phyloP scores from a whole-genome alignment of 2,329 filamentous ascomycete genomes.

The Calonectria hawksworthii region DNA sequence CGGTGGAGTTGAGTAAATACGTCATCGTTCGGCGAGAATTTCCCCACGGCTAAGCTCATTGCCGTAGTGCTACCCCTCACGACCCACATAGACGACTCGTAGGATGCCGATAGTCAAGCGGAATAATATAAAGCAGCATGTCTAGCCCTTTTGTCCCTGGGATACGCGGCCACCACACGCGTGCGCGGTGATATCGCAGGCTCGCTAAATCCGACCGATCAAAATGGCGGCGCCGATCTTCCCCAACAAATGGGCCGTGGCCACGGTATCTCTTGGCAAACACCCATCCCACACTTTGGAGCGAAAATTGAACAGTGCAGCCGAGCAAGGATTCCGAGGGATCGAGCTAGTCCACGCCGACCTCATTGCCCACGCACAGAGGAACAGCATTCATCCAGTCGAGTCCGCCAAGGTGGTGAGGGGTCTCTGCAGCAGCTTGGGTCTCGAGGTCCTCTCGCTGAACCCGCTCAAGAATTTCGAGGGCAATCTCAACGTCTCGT shows the following conservation, averaged over 20 bases:
- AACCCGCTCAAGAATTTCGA: slow-evolving; percentile 8
- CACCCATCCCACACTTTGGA: neutral
- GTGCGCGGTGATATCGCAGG: neutral
- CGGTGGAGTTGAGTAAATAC: too few species aligned
- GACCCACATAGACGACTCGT: neutral
- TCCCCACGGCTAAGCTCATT: neutral
- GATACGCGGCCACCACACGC: neutral
- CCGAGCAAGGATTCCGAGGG: neutral
- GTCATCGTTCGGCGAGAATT: neutral
- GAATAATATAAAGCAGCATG: neutral
- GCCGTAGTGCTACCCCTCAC: neutral
- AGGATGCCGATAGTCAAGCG: neutral
- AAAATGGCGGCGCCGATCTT: neutral
- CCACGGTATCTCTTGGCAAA: slow-evolving; percentile 3
- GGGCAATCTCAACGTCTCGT: neutral
- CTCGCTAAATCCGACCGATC: neutral
- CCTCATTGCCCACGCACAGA: neutral
- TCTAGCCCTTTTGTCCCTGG: neutral
- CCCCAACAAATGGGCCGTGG: neutral
- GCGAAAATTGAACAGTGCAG: neutral
- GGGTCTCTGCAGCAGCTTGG: neutral
- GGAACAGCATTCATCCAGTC: neutral
- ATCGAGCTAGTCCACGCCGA: neutral
- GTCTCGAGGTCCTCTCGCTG: neutral
- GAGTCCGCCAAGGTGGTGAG: neutral